Conservation (phyloP, 495 filamentous ascomycete genomes). For the Bryoglossum gracile region DNA sequence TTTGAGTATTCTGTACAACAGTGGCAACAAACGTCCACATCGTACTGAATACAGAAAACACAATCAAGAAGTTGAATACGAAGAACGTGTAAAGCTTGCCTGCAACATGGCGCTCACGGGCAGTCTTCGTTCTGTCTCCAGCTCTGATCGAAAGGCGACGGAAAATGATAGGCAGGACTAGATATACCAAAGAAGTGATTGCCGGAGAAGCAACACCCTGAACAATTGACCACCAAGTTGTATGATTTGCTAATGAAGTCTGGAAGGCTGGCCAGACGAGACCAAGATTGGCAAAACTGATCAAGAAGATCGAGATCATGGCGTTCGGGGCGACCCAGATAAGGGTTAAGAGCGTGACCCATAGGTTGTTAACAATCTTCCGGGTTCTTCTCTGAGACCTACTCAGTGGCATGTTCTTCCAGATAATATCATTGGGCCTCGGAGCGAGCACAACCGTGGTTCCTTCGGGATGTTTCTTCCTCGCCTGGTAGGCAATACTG, state of each 20-base stretch:
- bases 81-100: conserved; percentile 93
- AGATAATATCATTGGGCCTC: conserved; percentile 86
- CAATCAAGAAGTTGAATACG: conserved; percentile 91
- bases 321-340: conserved; percentile 95
- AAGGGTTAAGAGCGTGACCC: conserved; percentile 73
- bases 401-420: conserved; percentile 78
- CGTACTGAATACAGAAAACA: conserved; percentile 84
- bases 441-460: conserved; percentile 75
- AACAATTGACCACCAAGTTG: conserved; percentile 70
- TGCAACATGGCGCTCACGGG: conserved; percentile 86
- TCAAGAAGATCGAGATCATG: conserved; percentile 87
- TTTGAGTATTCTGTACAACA: conserved; percentile 50
- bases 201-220: conserved; percentile 94
- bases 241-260: conserved; percentile 50
- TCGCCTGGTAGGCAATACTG: conserved; percentile 71
- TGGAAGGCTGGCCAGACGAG: conserved; percentile 74
- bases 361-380: conserved; percentile 69
- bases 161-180: conserved; percentile 85
- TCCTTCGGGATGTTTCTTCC: conserved; percentile 73
- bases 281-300: conserved; percentile 74
- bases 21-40: conserved; percentile 63
- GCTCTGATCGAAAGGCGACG: conserved; percentile 68
- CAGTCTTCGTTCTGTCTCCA: conserved; percentile 86
- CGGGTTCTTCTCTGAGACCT: conserved; percentile 61
- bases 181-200: conserved; percentile 79